Conservation (phyloP, 169 alveolate genomes). For the Eimeria zaria region DNA sequence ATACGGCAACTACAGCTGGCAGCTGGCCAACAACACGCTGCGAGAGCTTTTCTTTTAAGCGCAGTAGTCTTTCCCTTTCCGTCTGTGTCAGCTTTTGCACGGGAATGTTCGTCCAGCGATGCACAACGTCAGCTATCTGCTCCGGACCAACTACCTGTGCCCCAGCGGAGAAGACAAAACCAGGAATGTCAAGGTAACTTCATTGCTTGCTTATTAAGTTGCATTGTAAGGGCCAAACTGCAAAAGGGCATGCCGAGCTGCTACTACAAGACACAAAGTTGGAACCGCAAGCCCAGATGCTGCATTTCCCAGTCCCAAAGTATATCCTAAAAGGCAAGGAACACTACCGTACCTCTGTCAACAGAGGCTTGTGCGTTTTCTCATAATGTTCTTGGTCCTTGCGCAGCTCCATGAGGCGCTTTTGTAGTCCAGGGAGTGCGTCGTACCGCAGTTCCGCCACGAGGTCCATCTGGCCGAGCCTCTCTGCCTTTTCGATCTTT, state of each 20-base stretch:
- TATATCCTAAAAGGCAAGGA: not conserved
- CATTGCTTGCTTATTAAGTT: not conserved
- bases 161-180: not conserved
- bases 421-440: slow-evolving; percentile 93
- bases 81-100: slow-evolving; percentile 92
- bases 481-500: slow-evolving; percentile 92
- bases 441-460: slow-evolving; percentile 95
- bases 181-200: not conserved
- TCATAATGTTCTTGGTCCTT: slow-evolving; percentile 74
- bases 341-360: slow-evolving; percentile 58
- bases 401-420: slow-evolving; percentile 85
- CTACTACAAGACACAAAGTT: not conserved
- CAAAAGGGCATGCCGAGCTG: not conserved
- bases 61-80: slow-evolving; percentile 86
- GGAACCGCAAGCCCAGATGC: not conserved
- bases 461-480: slow-evolving; percentile 91
- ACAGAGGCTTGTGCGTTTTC: slow-evolving; percentile 58
- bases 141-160: slow-evolving; percentile 91
- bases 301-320: not conserved
- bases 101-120: slow-evolving; percentile 95
- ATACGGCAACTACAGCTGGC: slow-evolving; percentile 57
- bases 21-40: slow-evolving; percentile 81
- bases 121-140: slow-evolving; percentile 92
- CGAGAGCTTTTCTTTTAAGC: slow-evolving; percentile 85
- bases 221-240: not conserved